phyloP scores from a whole-genome alignment of 768 basidiomycete species.

The Sarcodon sp. region DNA sequence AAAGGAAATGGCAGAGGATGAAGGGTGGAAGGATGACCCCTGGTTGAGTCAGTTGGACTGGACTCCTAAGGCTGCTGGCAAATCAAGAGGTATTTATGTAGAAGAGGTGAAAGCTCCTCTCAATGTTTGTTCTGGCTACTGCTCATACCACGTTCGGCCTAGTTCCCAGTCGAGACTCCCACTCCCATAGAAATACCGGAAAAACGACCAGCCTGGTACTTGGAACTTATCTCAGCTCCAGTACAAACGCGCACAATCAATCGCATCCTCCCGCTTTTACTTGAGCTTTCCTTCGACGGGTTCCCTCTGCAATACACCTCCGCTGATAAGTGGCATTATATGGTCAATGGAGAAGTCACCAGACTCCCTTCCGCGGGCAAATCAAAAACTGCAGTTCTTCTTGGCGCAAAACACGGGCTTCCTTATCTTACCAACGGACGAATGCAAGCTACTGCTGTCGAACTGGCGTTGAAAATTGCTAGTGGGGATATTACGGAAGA shows the following conservation, averaged over 20 bases:
- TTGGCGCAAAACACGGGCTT: slow-evolving; percentile 34
- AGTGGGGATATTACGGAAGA: slow-evolving; percentile 24
- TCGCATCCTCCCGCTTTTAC: slow-evolving; percentile 52
- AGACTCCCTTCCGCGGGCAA: slow-evolving; percentile 29
- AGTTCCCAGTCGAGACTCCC: background rate
- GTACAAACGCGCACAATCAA: slow-evolving; percentile 28
- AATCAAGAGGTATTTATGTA: slow-evolving; percentile 46
- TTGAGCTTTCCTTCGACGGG: slow-evolving; percentile 48
- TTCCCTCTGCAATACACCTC: slow-evolving; percentile 42
- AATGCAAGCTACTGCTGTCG: slow-evolving; percentile 26
- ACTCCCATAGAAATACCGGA: background rate
- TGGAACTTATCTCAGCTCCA: slow-evolving; percentile 31
- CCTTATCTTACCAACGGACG: slow-evolving; percentile 28
- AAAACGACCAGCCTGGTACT: slow-evolving; percentile 42
- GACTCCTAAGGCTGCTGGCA: slow-evolving; percentile 73
- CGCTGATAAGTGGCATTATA: slow-evolving; percentile 59
- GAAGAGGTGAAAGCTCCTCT: slow-evolving; percentile 15
- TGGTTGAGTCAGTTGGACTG: slow-evolving; percentile 93
- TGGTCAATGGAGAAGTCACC: slow-evolving; percentile 17
- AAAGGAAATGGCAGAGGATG: slow-evolving; percentile 32
- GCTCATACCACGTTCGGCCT: background rate
- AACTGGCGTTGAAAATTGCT: slow-evolving; percentile 35
- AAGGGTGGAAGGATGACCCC: slow-evolving; percentile 55
- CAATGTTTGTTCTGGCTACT: background rate
- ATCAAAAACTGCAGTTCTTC: slow-evolving; percentile 22